phyloP scores from a whole-genome alignment of 208 protist genomes.

The Crithidia sp. region DNA sequence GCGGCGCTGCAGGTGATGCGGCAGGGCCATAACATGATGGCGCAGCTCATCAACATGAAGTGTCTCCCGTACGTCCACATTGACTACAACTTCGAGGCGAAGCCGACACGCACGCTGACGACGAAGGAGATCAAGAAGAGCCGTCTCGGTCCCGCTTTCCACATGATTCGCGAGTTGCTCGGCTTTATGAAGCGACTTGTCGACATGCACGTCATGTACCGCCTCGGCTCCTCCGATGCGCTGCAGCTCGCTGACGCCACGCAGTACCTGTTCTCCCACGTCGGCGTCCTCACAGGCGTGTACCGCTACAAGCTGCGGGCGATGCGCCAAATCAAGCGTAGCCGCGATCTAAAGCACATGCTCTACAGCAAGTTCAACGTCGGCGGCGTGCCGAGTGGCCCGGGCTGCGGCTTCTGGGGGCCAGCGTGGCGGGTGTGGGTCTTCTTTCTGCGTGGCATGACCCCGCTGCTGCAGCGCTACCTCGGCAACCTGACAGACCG shows the following conservation, averaged over 20 bases:
- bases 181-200: conserved; percentile 99
- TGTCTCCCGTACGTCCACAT: conserved; percentile 99
- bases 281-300: conserved; percentile 99
- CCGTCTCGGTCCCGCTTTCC: conserved; percentile 99
- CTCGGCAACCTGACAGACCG: conserved; percentile 99
- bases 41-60: conserved; percentile 99
- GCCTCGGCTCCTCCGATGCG: conserved; percentile 99
- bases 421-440: conserved; percentile 99
- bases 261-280: conserved; percentile 99
- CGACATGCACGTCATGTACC: conserved; percentile 99
- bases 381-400: conserved; percentile 98
- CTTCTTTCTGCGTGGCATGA: conserved; percentile 99
- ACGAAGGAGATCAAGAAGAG: conserved; percentile 99
- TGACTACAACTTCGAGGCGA: conserved; percentile 99
- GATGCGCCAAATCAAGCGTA: conserved; percentile 99
- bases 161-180: conserved; percentile 99
- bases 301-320: conserved; percentile 99
- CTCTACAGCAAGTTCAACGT: conserved; percentile 99
- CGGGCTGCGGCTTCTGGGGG: conserved; percentile 99
- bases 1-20: conserved; percentile 99
- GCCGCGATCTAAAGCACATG: conserved; percentile 99
- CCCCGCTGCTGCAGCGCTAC: conserved; percentile 99
- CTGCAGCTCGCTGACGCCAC: conserved; percentile 99
- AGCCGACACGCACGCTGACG: conserved; percentile 99
- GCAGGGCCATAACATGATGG: conserved; percentile 99